A percentile compares a stretch with the other conserved stretches of the same genome.
Evolutionary conservation across 371 early-diverging fungal genomes (phyloP).

Genomic region (Mortierella sp.): DNA sequence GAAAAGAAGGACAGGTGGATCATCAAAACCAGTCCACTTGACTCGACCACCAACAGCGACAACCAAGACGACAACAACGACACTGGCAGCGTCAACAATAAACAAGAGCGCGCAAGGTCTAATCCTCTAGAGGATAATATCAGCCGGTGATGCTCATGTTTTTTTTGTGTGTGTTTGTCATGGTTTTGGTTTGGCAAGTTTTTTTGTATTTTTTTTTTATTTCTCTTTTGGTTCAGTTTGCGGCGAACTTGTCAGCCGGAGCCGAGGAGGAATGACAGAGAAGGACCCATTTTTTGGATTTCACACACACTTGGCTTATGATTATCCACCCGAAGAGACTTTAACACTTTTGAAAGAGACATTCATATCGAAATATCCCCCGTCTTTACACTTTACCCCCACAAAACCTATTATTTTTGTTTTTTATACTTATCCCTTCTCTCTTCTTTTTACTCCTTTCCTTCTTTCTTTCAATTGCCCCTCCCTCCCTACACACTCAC

Average conservation of each 20-base stretch:
- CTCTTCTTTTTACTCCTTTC: not conserved
- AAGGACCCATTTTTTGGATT: not conserved
- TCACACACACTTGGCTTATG: constrained; percentile 8
- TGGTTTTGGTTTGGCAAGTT: not conserved
- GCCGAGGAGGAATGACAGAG: not conserved
- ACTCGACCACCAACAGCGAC: not conserved
- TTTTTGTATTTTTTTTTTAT: not conserved
- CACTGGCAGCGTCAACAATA: not conserved
- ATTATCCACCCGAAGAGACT: not conserved
- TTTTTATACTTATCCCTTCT: not conserved
- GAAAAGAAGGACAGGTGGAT: not conserved
- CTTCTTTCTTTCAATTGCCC: not conserved
- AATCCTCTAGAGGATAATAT: not conserved
- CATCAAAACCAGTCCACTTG: not conserved
- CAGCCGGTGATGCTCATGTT: constrained; percentile 5
- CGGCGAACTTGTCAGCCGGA: constrained; percentile 6
- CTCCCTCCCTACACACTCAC: not conserved
- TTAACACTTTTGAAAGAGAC: constrained; percentile 19
- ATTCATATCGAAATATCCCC: not conserved
- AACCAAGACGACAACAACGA: not conserved
- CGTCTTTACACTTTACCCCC: constrained; percentile 4
- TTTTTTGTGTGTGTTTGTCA: not conserved
- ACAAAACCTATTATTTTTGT: not conserved
- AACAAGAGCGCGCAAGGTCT: not conserved
- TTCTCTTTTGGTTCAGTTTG: not conserved